These are phyloP conservation scores for Soucietia sequanensis DNA, from an alignment of 805 yeast genomes.

Conservation along the genomic window DNA sequence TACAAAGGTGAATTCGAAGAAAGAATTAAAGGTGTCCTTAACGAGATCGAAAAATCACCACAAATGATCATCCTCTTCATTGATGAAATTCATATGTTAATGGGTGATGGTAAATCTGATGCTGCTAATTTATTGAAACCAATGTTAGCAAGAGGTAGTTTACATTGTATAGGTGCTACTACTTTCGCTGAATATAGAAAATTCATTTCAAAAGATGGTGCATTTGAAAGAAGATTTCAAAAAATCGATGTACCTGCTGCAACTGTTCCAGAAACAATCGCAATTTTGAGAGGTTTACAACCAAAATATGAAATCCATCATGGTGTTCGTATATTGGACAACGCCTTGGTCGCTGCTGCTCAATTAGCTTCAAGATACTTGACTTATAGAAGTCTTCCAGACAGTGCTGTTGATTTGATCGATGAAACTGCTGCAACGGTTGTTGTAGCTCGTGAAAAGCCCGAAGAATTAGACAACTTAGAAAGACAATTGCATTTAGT, in stretches of 20 bases:
- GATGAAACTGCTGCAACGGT: slow-evolving; percentile 96
- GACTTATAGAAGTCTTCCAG: slow-evolving; percentile 94
- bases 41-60: slow-evolving; percentile 86
- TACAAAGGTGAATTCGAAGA: slow-evolving; percentile 99
- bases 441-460: slow-evolving; percentile 97
- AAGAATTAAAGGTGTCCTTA: slow-evolving; percentile 93
- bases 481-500: slow-evolving; percentile 90
- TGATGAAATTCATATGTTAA: slow-evolving; percentile 98
- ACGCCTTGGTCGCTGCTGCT: slow-evolving; percentile 92
- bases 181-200: slow-evolving; percentile 93
- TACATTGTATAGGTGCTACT: slow-evolving; percentile 98
- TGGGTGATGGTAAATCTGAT: slow-evolving; percentile 98
- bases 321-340: slow-evolving; percentile 93
- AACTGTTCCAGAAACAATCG: slow-evolving; percentile 87
- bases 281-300: slow-evolving; percentile 93
- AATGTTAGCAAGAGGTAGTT: slow-evolving; percentile 91
- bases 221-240: slow-evolving; percentile 98
- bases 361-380: slow-evolving; percentile 91
- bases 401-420: slow-evolving; percentile 92
- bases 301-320: slow-evolving; percentile 95
- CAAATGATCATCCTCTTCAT: slow-evolving; percentile 86
- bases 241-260: slow-evolving; percentile 96
- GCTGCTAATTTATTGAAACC: slow-evolving; percentile 97
- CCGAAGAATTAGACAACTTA: slow-evolving; percentile 90
- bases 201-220: slow-evolving; percentile 94